phyloP scores from a whole-genome alignment of 2,329 filamentous ascomycete species.

The Trichoderma guizhouense region DNA sequence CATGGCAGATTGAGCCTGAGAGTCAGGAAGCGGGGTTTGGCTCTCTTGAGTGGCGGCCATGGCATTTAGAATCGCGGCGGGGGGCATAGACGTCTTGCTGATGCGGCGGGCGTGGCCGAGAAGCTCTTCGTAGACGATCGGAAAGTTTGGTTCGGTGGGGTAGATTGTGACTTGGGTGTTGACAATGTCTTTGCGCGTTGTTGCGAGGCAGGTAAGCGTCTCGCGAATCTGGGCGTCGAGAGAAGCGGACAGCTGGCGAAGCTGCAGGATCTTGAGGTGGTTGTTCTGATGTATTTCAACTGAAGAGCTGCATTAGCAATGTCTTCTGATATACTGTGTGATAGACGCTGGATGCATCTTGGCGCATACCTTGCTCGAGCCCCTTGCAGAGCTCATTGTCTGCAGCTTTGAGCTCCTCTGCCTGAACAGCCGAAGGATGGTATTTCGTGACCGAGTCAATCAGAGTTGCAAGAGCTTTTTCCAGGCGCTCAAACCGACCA shows the following conservation, averaged over 20 bases:
- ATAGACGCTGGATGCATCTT: background rate
- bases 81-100: constrained; percentile 73
- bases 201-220: constrained; percentile 65
- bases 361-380: constrained; percentile 58
- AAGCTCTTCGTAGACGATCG: constrained; percentile 68
- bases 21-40: constrained; percentile 33
- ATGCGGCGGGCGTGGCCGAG: constrained; percentile 77
- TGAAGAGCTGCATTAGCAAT: constrained; percentile 29
- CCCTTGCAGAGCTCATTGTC: constrained; percentile 65
- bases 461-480: constrained; percentile 63
- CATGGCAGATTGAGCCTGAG: constrained; percentile 29
- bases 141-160: constrained; percentile 48
- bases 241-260: constrained; percentile 62
- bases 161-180: constrained; percentile 57
- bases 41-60: constrained; percentile 30
- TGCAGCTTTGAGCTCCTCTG: constrained; percentile 66
- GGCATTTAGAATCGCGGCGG: constrained; percentile 49
- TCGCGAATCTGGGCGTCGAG: constrained; percentile 72
- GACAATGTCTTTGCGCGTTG: constrained; percentile 69
- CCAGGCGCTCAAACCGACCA: constrained; percentile 61
- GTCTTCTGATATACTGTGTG: background rate
- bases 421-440: constrained; percentile 67
- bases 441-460: constrained; percentile 81
- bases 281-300: constrained; percentile 75
- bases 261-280: constrained; percentile 61